Percentiles rank a stretch among this genome's conserved stretches.
phyloP scores from a whole-genome alignment of 768 basidiomycete species.

The Pisolithus orientalis region DNA sequence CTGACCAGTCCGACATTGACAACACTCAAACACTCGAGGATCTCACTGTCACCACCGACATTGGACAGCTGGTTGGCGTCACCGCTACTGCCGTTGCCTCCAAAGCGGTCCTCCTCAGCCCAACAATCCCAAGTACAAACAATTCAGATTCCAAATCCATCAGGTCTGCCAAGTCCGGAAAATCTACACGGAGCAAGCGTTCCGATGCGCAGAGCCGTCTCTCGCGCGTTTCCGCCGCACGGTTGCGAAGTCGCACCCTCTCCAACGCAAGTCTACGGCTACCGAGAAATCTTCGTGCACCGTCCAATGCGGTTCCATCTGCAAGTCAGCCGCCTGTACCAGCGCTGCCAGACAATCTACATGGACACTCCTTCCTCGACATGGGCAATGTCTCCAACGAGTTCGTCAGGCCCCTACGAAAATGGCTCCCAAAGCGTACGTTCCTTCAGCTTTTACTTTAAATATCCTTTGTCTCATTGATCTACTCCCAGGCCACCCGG shows the following conservation, averaged over 20 bases:
- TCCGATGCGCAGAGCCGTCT: constrained; percentile 26
- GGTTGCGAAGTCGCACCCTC: constrained; percentile 53
- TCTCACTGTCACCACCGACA: constrained; percentile 18
- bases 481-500: constrained; percentile 8
- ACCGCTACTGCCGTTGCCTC: constrained; percentile 33
- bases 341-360: constrained; percentile 12
- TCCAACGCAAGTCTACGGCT: constrained; percentile 66
- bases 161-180: constrained; percentile 14
- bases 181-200: constrained; percentile 17
- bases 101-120: constrained; percentile 28
- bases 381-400: constrained; percentile 29
- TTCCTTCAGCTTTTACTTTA: not conserved
- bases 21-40: constrained; percentile 21
- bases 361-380: constrained; percentile 28
- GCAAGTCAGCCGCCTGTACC: constrained; percentile 26
- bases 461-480: not conserved
- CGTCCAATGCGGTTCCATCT: constrained; percentile 30
- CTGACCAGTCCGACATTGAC: constrained; percentile 13
- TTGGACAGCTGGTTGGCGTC: constrained; percentile 31
- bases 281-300: constrained; percentile 32
- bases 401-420: constrained; percentile 20
- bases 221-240: constrained; percentile 56
- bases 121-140: constrained; percentile 1
- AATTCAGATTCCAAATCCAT: constrained; percentile 20
- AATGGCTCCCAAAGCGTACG: constrained; percentile 12